Evolutionary conservation across 345 rosid species (phyloP), one percentile per base, ranked within the genome.

Genomic region (Eucalyptus pauciflora): DNA sequence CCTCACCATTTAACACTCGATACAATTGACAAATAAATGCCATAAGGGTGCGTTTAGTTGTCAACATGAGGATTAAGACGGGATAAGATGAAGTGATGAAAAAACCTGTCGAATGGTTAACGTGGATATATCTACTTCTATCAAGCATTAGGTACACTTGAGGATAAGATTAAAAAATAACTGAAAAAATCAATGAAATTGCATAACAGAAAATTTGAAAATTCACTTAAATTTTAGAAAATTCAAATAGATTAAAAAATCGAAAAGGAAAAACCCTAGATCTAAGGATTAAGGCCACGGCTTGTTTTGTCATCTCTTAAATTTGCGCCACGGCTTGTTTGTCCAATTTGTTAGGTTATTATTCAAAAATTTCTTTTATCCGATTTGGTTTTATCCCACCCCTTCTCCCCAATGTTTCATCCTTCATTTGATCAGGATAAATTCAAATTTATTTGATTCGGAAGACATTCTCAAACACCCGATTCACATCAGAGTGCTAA

Each of bases 71-170:
- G 4, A 11, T 60, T 60, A 7, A 60, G 33, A 60, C 29, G 69
- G 8, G 4, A 60, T 27, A 27, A 12, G 69, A 60, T 60, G 27
- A 60, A 27, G 69, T 5, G 33, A 60, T 27, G 15, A 60, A 60
- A 60, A 27, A 12, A 24, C 64, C 2, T 0, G 1, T 25, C 1
- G 0, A 25, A 25, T 58, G 29, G 3, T 58, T 10, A 6, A 64
- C 15, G 3, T 64, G 3, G 37, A 29, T 31, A 3, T 14, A 64
- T 14, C 16, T n/a, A 64, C 8, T n/a, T 14, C 18, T 64, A n/a
- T 64, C 5, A 7, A 64, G 37, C 8, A 8, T 14, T 64, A 7
- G 76, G 76, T 7, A n/a, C 11, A 64, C 18, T n/a, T 14, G 24
- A 56, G 5, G 29, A 8, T 22, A 24, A 22, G 62, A 56, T 56